Evolutionary conservation across 495 filamentous ascomycete species (phyloP), one percentile per base, ranked within the genome.

Genomic region (Xylaria cubensis): DNA sequence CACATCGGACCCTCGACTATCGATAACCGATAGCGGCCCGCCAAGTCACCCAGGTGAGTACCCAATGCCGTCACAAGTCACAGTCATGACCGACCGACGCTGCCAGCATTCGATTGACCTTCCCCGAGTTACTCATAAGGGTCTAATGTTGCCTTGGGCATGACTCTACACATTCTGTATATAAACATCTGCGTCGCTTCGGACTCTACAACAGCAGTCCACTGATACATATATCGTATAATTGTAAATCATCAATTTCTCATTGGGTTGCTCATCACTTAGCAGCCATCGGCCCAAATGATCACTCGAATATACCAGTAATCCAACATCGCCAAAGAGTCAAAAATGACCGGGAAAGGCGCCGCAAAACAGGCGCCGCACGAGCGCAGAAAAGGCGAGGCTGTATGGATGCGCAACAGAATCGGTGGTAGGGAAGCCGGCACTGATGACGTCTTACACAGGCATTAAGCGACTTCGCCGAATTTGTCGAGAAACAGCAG

Each of bases 401-500:
- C 92, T 67, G 92, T 94, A 89, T 71, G 86, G 75, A 58, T 61
- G 26, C 65, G 70, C 32, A 53, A 41, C 42, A 42, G 24, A 59
- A 24, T 62, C 48, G 48, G 41, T 56, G 36, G 58, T 15, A 44
- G 15, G 34, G 21, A 29, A 21, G 44, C 46, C 41, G 34, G 41
- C 39, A 36, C 74, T 58, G 21, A 71, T 17, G 39, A 64, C 39
- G 61, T 50, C 46, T 42, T 36, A 32, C 39, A 1, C 72, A 96
- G 93, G 96, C 96, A 24, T 86, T 99, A 71, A 95, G 92, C 86
- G 96, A 98, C 74, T 99, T 99, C 78, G 94, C 97, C 79, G 96
- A 98, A 80, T 98, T 97, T 75, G 97, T 97, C 70, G 94, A 98
- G 80, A 91, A 95, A 82, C 94, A 99, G 80, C 95, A 98, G 80